Evolutionary conservation across 495 filamentous ascomycete genomes (phyloP), one percentile per base, ranked within the genome.

Genomic region (Penicillium manginii): DNA sequence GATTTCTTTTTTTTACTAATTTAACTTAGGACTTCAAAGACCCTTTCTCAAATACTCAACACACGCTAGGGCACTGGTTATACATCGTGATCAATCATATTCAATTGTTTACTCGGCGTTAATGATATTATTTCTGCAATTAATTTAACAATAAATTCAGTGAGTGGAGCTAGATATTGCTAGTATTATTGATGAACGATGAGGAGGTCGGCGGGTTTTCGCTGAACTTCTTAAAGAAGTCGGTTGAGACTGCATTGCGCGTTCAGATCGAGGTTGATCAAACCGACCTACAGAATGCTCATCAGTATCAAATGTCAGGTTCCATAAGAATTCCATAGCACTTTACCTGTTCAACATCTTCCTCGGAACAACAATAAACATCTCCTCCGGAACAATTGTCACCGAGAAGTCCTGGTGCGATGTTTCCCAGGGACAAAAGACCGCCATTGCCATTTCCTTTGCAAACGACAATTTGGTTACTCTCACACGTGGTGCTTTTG

Each of bases 241-340:
- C 32, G 47, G 46, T 60, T 60, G 17, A 60, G 53, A 47, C 52
- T 55, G 58, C 58, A 60, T 31, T 60, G 58, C 12, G 29, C 19
- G 17, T 60, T 60, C 18, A 60, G 46, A 39, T 60, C 18, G 6
- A 60, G 12, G 58, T 60, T 60, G 31, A 60, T 51, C n/a, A 60
- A 26, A 14, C 58, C 58, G 22, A 21, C 12, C 58, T 60, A 15
- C 46, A 2, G 21, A 39, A n/a, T 14, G 12, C 35, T n/a, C 11
- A 39, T 39, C 5, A 39, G 35, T n/a, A 12, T 14, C 35, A 14
- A 14, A n/a, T 4, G 35, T 12, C 35, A 9, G n/a, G n/a, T n/a
- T n/a, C n/a, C 4, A n/a, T n/a, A 39, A 9, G 35, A 14, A 1
- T 39, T 39, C 15, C 12, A 0, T 39, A 10, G 11, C 35, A n/a